Evolutionary conservation across 129 eudicot genomes (phyloP).

Genomic region (Chrysanthemum makinoi): DNA sequence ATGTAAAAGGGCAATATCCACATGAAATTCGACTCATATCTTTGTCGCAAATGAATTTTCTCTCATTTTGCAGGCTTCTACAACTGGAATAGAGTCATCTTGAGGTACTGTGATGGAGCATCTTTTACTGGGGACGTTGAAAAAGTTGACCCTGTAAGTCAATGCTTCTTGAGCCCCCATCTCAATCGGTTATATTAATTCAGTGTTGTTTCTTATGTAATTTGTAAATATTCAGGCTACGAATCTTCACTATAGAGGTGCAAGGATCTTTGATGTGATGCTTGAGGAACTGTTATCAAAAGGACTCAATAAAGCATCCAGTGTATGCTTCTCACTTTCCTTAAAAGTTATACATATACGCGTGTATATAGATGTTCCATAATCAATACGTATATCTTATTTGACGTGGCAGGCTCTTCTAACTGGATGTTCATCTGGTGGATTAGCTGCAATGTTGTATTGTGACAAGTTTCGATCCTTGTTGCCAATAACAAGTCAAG

Average conservation of each 20-base stretch:
- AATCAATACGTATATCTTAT: not conserved
- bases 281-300: constrained; percentile 51
- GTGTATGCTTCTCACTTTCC: constrained; percentile 29
- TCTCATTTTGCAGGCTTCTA: constrained; percentile 44
- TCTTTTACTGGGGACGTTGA: constrained; percentile 60
- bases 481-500: constrained; percentile 26
- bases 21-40: not conserved
- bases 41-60: not conserved
- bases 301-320: constrained; percentile 56
- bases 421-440: constrained; percentile 49
- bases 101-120: constrained; percentile 65
- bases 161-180: constrained; percentile 6
- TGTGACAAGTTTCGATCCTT: constrained; percentile 44
- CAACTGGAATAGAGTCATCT: constrained; percentile 64
- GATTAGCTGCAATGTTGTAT: constrained; percentile 35
- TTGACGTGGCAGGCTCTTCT: constrained; percentile 35
- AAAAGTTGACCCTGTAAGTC: constrained; percentile 53
- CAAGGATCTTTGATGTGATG: constrained; percentile 53
- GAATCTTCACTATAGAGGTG: constrained; percentile 63
- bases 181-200: not conserved
- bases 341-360: not conserved
- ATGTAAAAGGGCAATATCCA: constrained; percentile 5
- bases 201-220: not conserved
- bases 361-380: not conserved
- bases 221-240: constrained; percentile 32